phyloP scores from a whole-genome alignment of 179 eudicot genomes.

The Carnegiea gigantea region DNA sequence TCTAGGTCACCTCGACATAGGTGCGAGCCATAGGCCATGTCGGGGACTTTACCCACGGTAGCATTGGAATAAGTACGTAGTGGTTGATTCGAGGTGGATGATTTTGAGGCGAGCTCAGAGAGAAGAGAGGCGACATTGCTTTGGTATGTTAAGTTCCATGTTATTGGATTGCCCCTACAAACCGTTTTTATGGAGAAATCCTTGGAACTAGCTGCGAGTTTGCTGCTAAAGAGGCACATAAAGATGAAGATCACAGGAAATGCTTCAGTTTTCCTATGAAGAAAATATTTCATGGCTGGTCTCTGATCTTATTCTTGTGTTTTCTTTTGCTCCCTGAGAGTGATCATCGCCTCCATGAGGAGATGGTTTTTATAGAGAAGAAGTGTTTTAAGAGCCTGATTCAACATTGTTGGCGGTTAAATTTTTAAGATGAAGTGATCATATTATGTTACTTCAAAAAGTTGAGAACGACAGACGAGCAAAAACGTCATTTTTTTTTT shows the following conservation, averaged over 20 bases:
- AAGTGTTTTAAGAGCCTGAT: not conserved
- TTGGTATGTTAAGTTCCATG: not conserved
- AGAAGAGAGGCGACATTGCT: not conserved
- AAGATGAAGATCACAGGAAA: not conserved
- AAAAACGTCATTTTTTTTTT: no score
- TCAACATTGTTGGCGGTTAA: not conserved
- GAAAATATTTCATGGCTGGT: not conserved
- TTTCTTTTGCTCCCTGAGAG: not conserved
- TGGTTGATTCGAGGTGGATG: not conserved
- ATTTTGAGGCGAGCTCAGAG: not conserved
- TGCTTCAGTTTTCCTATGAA: not conserved
- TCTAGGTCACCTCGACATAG: conserved; percentile 23
- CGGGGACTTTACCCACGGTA: not conserved
- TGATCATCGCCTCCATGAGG: not conserved
- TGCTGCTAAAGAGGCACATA: not conserved
- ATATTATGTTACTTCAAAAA: no score
- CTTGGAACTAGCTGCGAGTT: not conserved
- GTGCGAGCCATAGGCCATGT: conserved; percentile 9
- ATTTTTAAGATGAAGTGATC: no score
- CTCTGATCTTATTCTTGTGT: not conserved
- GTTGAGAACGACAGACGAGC: no score
- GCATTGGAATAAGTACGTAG: not conserved
- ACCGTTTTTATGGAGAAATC: not conserved
- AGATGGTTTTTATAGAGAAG: not conserved
- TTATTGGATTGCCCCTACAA: not conserved